Evolutionary conservation across 352 stramenopile genomes (phyloP).

Genomic region (Globisporangium alternatum): DNA sequence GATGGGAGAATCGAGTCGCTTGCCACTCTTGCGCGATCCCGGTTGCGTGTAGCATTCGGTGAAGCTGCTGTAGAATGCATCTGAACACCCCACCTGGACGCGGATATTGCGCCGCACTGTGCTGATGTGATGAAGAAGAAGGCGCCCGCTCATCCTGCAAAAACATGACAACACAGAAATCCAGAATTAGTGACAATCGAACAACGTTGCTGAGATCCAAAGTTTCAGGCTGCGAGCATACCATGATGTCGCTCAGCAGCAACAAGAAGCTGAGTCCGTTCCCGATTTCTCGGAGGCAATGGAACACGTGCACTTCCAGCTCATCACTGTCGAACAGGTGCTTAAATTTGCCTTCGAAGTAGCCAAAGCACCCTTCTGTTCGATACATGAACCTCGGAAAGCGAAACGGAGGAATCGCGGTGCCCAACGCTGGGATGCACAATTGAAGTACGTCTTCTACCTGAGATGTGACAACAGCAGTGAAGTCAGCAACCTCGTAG

Average conservation of each 20-base stretch:
- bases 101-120: background rate
- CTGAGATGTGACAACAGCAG: conserved; percentile 18
- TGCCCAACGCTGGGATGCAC: conserved; percentile 67
- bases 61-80: conserved; percentile 25
- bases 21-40: conserved; percentile 41
- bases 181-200: background rate
- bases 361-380: conserved; percentile 59
- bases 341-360: conserved; percentile 83
- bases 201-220: background rate
- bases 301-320: conserved; percentile 80
- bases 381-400: conserved; percentile 56
- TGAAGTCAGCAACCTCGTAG: background rate
- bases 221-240: conserved; percentile 14
- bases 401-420: conserved; percentile 71
- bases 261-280: conserved; percentile 70
- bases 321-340: conserved; percentile 76
- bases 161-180: background rate
- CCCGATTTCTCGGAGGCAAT: conserved; percentile 74
- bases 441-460: conserved; percentile 66
- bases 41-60: conserved; percentile 26
- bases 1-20: conserved; percentile 28
- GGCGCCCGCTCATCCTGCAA: conserved; percentile 2
- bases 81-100: conserved; percentile 4
- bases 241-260: conserved; percentile 33
- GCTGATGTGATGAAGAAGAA: background rate